A percentile compares a stretch with the other conserved stretches of the same genome.
These are phyloP conservation scores for Kurtzmaniella quercitrusa DNA, from an alignment of 1,139 yeast genomes.

Conservation along the genomic window DNA sequence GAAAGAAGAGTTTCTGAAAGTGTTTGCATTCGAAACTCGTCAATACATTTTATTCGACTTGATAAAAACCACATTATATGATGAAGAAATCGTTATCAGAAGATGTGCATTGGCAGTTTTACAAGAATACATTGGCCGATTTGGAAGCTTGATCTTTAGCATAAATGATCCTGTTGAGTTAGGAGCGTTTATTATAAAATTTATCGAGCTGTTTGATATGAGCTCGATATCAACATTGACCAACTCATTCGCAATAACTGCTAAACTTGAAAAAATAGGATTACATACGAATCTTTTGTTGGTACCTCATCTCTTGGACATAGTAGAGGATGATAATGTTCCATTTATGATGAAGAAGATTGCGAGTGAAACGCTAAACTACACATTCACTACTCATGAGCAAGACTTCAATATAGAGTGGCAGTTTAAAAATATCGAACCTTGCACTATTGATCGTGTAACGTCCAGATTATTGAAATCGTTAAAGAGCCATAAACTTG, in stretches of 20 bases:
- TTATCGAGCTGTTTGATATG: conserved; percentile 59
- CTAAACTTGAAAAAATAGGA: conserved; percentile 25
- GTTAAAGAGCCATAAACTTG: background rate
- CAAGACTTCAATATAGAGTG: background rate
- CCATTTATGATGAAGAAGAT: conserved; percentile 34
- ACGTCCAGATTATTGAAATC: background rate
- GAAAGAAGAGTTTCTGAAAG: conserved; percentile 11
- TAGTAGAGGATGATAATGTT: conserved; percentile 22
- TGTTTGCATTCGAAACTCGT: conserved; percentile 15
- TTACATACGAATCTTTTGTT: conserved; percentile 20
- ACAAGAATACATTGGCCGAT: conserved; percentile 82
- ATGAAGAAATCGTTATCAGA: conserved; percentile 67
- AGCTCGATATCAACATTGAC: conserved; percentile 16
- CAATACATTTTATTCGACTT: conserved; percentile 37
- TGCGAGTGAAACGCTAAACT: background rate
- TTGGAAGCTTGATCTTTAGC: conserved; percentile 36
- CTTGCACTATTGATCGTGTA: background rate
- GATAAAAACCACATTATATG: conserved; percentile 57
- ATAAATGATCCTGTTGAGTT: conserved; percentile 13
- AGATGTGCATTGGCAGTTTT: conserved; percentile 83
- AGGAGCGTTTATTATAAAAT: conserved; percentile 39
- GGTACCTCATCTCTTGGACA: conserved; percentile 20
- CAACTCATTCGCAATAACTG: conserved; percentile 21
- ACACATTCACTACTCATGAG: background rate
- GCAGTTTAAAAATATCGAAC: background rate